Conservation (phyloP, 108 stramenopile species). For the Skeletonema marinoi region DNA sequence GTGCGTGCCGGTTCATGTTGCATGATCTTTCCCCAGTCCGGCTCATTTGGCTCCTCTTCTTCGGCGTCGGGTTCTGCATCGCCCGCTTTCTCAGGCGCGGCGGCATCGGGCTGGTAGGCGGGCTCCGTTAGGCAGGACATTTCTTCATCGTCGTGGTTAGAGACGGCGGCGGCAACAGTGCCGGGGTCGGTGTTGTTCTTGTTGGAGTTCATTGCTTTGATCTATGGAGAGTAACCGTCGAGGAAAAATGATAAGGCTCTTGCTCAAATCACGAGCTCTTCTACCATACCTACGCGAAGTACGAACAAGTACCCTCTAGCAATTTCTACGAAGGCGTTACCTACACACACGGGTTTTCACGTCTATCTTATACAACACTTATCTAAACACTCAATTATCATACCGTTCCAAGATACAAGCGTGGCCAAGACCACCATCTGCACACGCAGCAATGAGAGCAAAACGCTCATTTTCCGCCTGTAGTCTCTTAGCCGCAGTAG, state of each 20-base stretch:
- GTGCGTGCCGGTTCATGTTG: conserved; percentile 31
- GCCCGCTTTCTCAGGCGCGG: background rate
- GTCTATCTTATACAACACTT: too few relatives aligned
- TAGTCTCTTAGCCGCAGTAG: conserved; percentile 95
- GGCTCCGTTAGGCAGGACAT: background rate
- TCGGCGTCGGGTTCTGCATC: background rate
- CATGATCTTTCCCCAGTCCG: conserved; percentile 39
- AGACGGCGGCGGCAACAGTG: background rate
- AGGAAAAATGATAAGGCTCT: too few relatives aligned
- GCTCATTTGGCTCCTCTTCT: conserved; percentile 48
- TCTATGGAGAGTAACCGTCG: too few relatives aligned
- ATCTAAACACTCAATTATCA: conserved; percentile 53
- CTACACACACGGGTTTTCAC: too few relatives aligned
- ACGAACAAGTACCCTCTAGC: too few relatives aligned
- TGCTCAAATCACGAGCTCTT: too few relatives aligned
- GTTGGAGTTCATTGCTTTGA: background rate
- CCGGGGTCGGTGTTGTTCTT: background rate
- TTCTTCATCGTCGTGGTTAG: background rate
- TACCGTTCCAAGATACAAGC: conserved; percentile 91
- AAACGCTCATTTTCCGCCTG: conserved; percentile 93
- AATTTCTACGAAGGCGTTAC: too few relatives aligned
- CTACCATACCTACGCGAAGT: too few relatives aligned
- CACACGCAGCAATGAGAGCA: conserved; percentile 97
- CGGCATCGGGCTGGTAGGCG: background rate
- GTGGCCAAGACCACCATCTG: conserved; percentile 96